These are phyloP conservation scores for Fraxinus quadrangulata DNA, from an alignment of 257 asterid species.

Conservation along the genomic window DNA sequence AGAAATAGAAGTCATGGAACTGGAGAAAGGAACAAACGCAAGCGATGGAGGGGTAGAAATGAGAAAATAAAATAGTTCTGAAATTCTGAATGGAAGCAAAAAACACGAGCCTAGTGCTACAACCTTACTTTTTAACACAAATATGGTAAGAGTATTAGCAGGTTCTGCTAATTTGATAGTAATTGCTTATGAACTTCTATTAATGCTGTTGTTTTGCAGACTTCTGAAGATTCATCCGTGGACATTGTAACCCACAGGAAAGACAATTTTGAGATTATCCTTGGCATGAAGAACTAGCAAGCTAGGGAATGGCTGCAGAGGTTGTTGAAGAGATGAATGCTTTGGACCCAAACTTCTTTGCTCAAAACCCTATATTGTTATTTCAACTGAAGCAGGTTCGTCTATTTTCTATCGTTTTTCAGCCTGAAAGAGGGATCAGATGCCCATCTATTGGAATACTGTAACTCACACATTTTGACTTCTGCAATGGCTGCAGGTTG, in stretches of 20 bases:
- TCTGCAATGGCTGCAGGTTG: constrained; percentile 60
- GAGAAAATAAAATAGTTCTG: constrained; percentile 48
- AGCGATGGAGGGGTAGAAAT: constrained; percentile 89
- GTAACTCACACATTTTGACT: constrained; percentile 17
- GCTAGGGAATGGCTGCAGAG: constrained; percentile 85
- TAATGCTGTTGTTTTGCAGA: constrained; percentile 49
- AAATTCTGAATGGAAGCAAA: constrained; percentile 47
- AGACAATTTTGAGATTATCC: constrained; percentile 59
- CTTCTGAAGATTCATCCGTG: constrained; percentile 40
- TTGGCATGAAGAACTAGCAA: constrained; percentile 70
- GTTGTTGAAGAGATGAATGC: constrained; percentile 82
- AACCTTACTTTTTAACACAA: constrained; percentile 30
- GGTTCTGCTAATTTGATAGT: constrained; percentile 17
- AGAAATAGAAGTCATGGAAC: constrained; percentile 52
- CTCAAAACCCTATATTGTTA: constrained; percentile 67
- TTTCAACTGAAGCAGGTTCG: constrained; percentile 92
- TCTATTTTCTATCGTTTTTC: constrained; percentile 13
- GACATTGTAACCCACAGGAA: constrained; percentile 39
- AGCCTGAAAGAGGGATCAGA: background rate
- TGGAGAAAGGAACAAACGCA: constrained; percentile 84
- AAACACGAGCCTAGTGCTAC: constrained; percentile 45
- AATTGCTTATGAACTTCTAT: constrained; percentile 15
- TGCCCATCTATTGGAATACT: background rate
- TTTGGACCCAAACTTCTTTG: constrained; percentile 72
- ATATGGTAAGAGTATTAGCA: constrained; percentile 31